phyloP scores from a whole-genome alignment of 331 rosid species.

The Saraca asoca region DNA sequence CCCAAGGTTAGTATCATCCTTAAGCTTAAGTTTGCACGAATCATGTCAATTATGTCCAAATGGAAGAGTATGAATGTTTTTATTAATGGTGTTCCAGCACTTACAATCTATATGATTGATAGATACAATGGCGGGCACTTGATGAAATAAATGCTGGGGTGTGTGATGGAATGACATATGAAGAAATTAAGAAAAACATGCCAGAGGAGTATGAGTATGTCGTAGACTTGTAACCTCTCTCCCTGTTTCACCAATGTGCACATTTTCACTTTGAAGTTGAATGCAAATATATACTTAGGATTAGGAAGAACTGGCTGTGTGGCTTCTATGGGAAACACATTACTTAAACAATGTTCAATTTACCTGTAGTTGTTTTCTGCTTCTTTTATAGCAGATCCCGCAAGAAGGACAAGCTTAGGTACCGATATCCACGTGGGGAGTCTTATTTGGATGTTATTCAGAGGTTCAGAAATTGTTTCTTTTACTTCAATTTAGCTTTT shows the following conservation, averaged over 20 bases:
- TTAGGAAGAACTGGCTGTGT: neutral
- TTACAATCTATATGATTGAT: conserved; percentile 31
- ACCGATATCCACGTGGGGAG: conserved; percentile 98
- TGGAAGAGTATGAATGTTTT: conserved; percentile 1
- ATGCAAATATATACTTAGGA: conserved; percentile 21
- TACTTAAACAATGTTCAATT: conserved; percentile 16
- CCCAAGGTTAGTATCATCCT: conserved; percentile 74
- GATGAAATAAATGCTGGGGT: conserved; percentile 94
- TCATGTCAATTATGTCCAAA: conserved; percentile 25
- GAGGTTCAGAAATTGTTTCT: conserved; percentile 54
- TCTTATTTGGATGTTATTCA: conserved; percentile 97
- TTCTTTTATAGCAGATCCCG: conserved; percentile 64
- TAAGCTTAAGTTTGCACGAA: conserved; percentile 19
- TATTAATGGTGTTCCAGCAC: conserved; percentile 4
- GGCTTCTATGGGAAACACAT: neutral
- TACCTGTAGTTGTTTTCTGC: conserved; percentile 12
- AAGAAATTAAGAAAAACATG: conserved; percentile 95
- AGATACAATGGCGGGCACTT: conserved; percentile 99
- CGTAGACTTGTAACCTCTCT: conserved; percentile 30
- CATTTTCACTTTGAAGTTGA: conserved; percentile 29
- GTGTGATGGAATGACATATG: conserved; percentile 95
- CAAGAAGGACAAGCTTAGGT: conserved; percentile 91
- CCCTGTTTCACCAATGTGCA: conserved; percentile 6
- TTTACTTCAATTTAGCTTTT: conserved; percentile 1
- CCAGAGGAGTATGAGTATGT: conserved; percentile 93